phyloP scores from a whole-genome alignment of 441 rosid species.

The Corymbia citriodora region DNA sequence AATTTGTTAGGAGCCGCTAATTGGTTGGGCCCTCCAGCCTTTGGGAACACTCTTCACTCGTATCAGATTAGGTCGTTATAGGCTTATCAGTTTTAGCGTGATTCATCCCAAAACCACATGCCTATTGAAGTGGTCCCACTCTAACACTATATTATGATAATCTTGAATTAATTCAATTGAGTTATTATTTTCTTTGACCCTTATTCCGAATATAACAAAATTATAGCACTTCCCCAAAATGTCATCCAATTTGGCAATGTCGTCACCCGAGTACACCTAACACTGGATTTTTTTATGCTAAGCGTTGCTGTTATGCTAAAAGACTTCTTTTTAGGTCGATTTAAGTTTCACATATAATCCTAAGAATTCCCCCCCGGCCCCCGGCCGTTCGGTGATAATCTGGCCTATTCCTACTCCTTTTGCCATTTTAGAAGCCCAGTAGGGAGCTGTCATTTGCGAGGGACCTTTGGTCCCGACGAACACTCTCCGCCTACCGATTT shows the following conservation, averaged over 20 bases:
- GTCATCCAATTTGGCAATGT: accelerated
- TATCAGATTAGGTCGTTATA: accelerated
- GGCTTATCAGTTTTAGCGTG: accelerated
- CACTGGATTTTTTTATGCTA: accelerated
- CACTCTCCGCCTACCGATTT: not conserved
- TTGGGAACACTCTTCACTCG: not conserved
- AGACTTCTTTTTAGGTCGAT: not conserved
- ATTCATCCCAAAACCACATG: not conserved
- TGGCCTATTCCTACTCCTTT: not conserved
- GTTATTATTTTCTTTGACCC: not conserved
- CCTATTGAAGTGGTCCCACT: accelerated
- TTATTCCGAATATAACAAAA: too few species aligned
- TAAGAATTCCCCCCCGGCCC: not conserved
- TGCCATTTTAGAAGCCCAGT: not conserved
- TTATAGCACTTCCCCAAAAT: too few species aligned
- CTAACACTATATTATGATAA: not conserved
- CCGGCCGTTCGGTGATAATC: too few species aligned
- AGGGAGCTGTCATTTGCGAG: not conserved
- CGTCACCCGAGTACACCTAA: not conserved
- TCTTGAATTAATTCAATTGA: not conserved
- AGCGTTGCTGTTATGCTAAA: accelerated
- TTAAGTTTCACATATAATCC: not conserved
- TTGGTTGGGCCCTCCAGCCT: not conserved
- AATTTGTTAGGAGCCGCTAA: accelerated
- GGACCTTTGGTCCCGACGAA: not conserved